Evolutionary conservation across 179 eudicot genomes (phyloP).

Genomic region (Pouteria campechiana): DNA sequence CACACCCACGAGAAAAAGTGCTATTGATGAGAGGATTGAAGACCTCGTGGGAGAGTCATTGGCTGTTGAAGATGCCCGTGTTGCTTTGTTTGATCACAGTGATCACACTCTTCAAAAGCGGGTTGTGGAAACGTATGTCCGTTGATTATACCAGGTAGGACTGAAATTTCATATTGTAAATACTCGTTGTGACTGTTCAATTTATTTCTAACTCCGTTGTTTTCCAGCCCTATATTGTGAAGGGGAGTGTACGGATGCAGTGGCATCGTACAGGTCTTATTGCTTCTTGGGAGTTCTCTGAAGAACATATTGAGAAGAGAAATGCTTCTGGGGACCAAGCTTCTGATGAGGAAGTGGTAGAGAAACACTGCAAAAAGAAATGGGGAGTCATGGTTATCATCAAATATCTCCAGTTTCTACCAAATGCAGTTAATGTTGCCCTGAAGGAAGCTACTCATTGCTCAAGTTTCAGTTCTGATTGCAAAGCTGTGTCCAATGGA

Average conservation of each 20-base stretch:
- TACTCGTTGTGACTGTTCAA: too few species aligned
- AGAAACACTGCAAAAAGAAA: conserved; percentile 60
- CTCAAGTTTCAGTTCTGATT: conserved; percentile 19
- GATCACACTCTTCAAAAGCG: conserved; percentile 98
- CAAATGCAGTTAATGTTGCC: conserved; percentile 62
- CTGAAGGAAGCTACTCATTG: conserved; percentile 63
- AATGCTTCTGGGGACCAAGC: conserved; percentile 23
- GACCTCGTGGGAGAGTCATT: conserved; percentile 89
- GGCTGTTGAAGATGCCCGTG: conserved; percentile 99
- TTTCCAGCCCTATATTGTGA: conserved; percentile 96
- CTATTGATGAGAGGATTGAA: conserved; percentile 95
- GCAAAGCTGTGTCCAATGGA: conserved; percentile 20
- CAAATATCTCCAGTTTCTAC: conserved; percentile 78
- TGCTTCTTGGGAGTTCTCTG: conserved; percentile 94
- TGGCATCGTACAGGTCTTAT: conserved; percentile 97
- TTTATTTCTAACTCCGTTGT: too few species aligned
- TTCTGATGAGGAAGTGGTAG: conserved; percentile 29
- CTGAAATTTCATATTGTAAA: too few species aligned
- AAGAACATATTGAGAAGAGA: conserved; percentile 59
- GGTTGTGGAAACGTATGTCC: conserved; percentile 96
- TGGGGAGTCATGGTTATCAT: conserved; percentile 99
- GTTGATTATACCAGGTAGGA: conserved; percentile 85
- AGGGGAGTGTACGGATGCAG: conserved; percentile 98
- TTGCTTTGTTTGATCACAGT: conserved; percentile 96
- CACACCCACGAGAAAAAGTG: conserved; percentile 90